Percentiles rank a stretch among this genome's conserved stretches.
Evolutionary conservation across 768 basidiomycete genomes (phyloP).

Genomic region (Suillus clintonianus): DNA sequence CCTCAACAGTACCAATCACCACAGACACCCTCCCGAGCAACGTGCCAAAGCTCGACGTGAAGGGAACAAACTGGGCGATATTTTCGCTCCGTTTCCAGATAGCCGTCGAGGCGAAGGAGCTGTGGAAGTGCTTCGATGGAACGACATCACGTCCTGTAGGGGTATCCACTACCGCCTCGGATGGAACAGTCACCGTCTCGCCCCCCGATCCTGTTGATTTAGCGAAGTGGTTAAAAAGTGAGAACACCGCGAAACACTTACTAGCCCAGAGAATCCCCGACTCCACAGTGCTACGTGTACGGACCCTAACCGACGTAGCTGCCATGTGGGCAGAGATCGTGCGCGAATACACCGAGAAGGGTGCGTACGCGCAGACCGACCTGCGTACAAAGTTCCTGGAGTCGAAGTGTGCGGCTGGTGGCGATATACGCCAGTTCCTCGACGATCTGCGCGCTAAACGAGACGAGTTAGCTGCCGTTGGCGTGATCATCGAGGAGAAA

Average conservation of each 20-base stretch:
- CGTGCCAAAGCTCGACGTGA: no score
- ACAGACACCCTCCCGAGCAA: no score
- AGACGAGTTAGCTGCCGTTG: not conserved
- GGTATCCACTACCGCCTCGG: no score
- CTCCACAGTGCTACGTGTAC: not conserved
- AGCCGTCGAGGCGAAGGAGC: conserved; percentile 16
- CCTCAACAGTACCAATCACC: no score
- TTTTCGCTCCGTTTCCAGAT: not conserved
- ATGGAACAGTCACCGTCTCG: no score
- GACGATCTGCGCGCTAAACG: not conserved
- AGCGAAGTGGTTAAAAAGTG: not conserved
- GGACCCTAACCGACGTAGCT: not conserved
- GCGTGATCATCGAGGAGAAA: not conserved
- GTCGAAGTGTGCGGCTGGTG: not conserved
- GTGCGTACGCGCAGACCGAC: not conserved
- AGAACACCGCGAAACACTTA: not conserved
- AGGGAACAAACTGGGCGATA: no score
- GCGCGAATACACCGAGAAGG: not conserved
- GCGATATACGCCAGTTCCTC: not conserved
- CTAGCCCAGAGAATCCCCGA: not conserved
- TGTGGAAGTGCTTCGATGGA: not conserved
- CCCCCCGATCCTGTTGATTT: no score
- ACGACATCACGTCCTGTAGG: no score
- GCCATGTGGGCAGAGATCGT: no score
- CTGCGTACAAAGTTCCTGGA: not conserved